These are phyloP conservation scores for Talaromyces islandicus DNA, from an alignment of 2,329 filamentous ascomycete genomes.

Conservation along the genomic window DNA sequence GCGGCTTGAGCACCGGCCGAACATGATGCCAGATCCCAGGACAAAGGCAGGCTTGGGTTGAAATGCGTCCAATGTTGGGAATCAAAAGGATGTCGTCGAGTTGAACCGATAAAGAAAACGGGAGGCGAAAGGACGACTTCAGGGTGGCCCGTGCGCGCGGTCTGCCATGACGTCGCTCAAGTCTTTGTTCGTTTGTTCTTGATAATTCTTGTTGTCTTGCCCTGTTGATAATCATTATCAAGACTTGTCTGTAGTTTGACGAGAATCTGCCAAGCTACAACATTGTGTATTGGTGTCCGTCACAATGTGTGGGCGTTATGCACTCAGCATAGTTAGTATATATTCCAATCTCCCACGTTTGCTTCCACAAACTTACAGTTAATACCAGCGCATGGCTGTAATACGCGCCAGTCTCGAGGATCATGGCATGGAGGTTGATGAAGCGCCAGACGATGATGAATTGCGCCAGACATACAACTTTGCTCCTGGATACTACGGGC, in stretches of 20 bases:
- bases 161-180: background rate
- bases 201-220: background rate
- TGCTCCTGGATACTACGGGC: constrained; percentile 76
- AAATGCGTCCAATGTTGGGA: background rate
- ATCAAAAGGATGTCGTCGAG: background rate
- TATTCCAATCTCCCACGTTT: background rate
- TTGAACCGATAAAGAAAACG: background rate
- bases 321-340: constrained; percentile 52
- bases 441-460: constrained; percentile 65
- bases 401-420: constrained; percentile 68
- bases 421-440: constrained; percentile 65
- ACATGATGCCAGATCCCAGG: constrained; percentile 15
- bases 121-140: background rate
- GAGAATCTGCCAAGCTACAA: background rate
- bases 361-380: constrained; percentile 4
- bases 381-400: constrained; percentile 63
- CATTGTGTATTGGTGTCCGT: background rate
- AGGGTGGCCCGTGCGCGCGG: background rate
- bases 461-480: constrained; percentile 83
- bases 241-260: background rate
- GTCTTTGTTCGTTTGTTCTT: background rate
- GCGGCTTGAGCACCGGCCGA: constrained; percentile 24
- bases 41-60: too few species aligned
- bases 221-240: background rate
- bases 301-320: constrained; percentile 64